Evolutionary conservation across 108 stramenopile species (phyloP).

Genomic region (Schizochytrium sp.): DNA sequence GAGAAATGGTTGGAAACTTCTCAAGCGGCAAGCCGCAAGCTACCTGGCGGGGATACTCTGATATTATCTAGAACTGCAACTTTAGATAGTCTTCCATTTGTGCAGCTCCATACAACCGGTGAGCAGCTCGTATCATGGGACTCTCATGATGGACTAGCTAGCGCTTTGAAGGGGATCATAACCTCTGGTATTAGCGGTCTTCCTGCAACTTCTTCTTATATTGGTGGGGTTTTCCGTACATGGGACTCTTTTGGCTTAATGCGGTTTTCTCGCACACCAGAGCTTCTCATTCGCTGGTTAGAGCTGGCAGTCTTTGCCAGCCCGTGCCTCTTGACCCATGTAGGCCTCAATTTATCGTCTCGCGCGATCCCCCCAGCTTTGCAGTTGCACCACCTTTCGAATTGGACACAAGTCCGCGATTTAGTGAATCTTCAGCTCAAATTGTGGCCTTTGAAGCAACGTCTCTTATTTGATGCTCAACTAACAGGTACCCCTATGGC

Average conservation of each 20-base stretch:
- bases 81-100: background rate
- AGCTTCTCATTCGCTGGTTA: slow-evolving; percentile 55
- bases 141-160: slow-evolving; percentile 48
- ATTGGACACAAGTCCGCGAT: background rate
- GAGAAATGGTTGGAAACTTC: background rate
- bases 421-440: background rate
- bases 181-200: background rate
- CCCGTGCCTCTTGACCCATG: background rate
- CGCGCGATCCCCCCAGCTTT: background rate
- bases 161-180: slow-evolving; percentile 38
- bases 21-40: background rate
- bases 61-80: background rate
- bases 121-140: slow-evolving; percentile 45
- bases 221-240: slow-evolving; percentile 13
- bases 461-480: background rate
- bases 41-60: background rate
- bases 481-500: slow-evolving; percentile 28
- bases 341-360: background rate
- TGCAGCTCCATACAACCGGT: slow-evolving; percentile 19
- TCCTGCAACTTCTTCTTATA: slow-evolving; percentile 21
- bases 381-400: background rate
- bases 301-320: slow-evolving; percentile 57
- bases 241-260: slow-evolving; percentile 51
- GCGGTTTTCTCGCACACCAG: background rate
- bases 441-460: background rate